phyloP scores from a whole-genome alignment of 2,329 filamentous ascomycete genomes.

The Ophiosphaerella korrae region DNA sequence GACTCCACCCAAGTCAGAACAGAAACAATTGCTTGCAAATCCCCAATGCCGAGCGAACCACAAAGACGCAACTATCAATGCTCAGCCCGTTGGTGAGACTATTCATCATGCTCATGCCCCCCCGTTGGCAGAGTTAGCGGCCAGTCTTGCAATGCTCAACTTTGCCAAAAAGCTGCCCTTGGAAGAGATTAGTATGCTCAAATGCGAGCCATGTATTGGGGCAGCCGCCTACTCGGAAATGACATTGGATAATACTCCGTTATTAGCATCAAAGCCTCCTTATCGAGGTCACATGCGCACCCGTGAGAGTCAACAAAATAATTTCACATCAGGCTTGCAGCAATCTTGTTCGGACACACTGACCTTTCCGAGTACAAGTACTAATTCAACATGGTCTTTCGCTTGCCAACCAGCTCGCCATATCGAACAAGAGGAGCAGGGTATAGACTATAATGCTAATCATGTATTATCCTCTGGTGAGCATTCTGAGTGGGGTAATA shows the following conservation, averaged over 20 bases:
- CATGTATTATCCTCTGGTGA: not conserved
- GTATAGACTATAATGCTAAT: not conserved
- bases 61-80: not conserved
- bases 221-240: not conserved
- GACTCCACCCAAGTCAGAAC: not conserved
- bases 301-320: too few species aligned
- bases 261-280: not conserved
- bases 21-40: not conserved
- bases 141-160: constrained; percentile 9
- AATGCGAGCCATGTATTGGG: not conserved
- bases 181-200: constrained; percentile 1
- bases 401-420: not conserved
- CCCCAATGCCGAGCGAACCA: not conserved
- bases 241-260: not conserved
- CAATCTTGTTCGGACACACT: not conserved
- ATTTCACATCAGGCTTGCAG: not conserved
- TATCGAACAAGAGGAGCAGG: not conserved
- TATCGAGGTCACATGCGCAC: not conserved
- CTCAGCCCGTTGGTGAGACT: not conserved
- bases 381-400: not conserved
- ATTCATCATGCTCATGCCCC: not conserved
- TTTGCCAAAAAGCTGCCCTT: constrained; percentile 5
- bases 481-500: not conserved
- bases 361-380: not conserved
- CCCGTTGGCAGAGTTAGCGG: not conserved